Base-by-base conservation (phyloP, 352 stramenopile genomes). In the Blastocystis sp. region DNA sequence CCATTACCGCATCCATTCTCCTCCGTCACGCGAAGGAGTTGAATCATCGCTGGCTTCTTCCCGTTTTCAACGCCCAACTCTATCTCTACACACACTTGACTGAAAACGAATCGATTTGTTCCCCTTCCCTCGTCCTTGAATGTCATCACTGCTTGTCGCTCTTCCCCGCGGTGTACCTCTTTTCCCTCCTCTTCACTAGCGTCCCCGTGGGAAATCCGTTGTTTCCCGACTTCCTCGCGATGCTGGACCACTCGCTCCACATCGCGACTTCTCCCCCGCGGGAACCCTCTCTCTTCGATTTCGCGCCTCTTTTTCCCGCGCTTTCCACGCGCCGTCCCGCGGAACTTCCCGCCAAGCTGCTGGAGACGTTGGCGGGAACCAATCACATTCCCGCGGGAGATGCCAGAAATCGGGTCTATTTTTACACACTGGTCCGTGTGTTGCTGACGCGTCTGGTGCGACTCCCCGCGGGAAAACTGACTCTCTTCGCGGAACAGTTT, bases 1-100 rank as follows among this genome's bases (percentile, higher is more conserved):
- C 61, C 38, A 49, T 46, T 51, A 18, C 38, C n/a, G 1, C 24
- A 7, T 46, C 29, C 4, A 18, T 40, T 51, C 29, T 51, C n/a
- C 14, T 32, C 18, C 46, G n/a, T 49, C n/a, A 73, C 9, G 4
- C 61, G 3, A 14, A 73, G 29, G 57, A 73, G 18, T 24, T 46
- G 8, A 73, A 73, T 51, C 32, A 51, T 24, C 61, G 61, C 27
- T 73, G 61, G 61, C 61, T 73, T 32, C 32, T 73, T 73, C 61
- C 61, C 44, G 29, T 46, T 16, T 73, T 46, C 61, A 46, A 49
- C 18, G 61, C 36, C 2, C 6, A 18, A n/a, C 36, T 73, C 3
- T 46, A 73, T 51, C 9, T 40, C 4, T 18, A 36, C 18, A 21
- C 14, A 16, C 32, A 53, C 44, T 40, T 24, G 29, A 36, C 29